Base-by-base conservation (phyloP, 2,329 filamentous ascomycete species). In the Xylariaceae sp. region DNA sequence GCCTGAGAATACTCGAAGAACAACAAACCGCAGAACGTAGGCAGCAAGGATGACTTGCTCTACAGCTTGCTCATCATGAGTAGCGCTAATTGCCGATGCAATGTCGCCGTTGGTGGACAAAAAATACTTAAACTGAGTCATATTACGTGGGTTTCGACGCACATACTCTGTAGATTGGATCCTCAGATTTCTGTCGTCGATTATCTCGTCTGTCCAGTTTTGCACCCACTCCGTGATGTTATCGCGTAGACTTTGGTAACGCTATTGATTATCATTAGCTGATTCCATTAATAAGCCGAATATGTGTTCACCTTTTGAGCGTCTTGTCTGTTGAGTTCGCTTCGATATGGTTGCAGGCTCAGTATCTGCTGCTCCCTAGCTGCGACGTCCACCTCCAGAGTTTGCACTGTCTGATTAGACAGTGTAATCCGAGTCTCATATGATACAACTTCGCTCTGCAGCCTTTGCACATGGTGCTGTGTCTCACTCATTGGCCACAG, bases 281-380 rank as follows among this genome's bases (percentile, higher is more conserved):
- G 7, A 28, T 7, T 28, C 22, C 22, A 7, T 5, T 28, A 28
- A 28, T 4, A 7, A 28, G 22, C 22, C 4, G 22, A 28, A 28
- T 28, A 28, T 7, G 22, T 28, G 7, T n/a, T 53, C 64, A 73
- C 72, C 40, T 64, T 64, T 17, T 63, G 65, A 33, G 71, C 66
- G 43, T 73, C 71, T 28, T 70, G 63, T 0, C 63, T 60, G 0
- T 70, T 74, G 9, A 73, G 51, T 16, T 72, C 69, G 40, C 69
- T 68, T 14, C 65, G 66, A 49, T 73, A 74, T 6, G 72, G 71
- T 48, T 73, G 71, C 4, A 74, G 65, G 13, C 67, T 71, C 49
- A 74, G 72, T 44, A 73, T 73, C 48, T 73, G 72, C 6, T 69
- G 70, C 42, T 71, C 66, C 1, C 67, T 65, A 34, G 72, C 69